Base-by-base conservation (phyloP, 805 yeast genomes). In the Hanseniaspora occidentalis region DNA sequence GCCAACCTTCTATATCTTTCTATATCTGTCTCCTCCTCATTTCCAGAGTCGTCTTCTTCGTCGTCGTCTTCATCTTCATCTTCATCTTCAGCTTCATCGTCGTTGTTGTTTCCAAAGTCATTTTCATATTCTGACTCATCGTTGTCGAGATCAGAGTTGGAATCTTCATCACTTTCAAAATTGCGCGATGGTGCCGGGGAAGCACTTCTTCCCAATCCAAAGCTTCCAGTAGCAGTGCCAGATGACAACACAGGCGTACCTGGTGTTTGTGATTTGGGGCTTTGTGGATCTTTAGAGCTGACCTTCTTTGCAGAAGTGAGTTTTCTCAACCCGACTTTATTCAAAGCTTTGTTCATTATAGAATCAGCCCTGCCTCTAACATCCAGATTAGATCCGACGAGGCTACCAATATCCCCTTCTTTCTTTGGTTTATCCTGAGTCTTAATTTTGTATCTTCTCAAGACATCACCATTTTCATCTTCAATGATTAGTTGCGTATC, bases 401-500 rank as follows among this genome's bases (percentile, higher is more conserved):
- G n/a, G 3, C 13, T 27, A n/a, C 26, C 43, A 42, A 18, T 19
- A 33, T 25, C 47, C 36, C 31, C 46, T 38, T 35, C 39, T 48
- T 18, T 37, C 35, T 35, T 31, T 42, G 3, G 3, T n/a, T 37
- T 34, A 9, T 45, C 37, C 5, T 33, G 84, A 3, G 74, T 70
- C 50, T 79, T 83, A 39, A 88, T 77, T 50, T 66, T 71, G 60
- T 86, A 89, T 40, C 95, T 69, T 53, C 95, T 76, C 36, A 92
- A 66, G 42, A 92, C 75, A 50, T 89, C 97, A 47, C 97, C 98
- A 10, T 88, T 95, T 35, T 75, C 84, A 52, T 86, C 83, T 58
- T 89, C 98, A 43, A 92, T 79, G 43, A 85, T 69, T 41, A 92
- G 72, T 44, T 77, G 67, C 51, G 84, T 77, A 53, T 79, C 92